A percentile compares a stretch with the other conserved stretches of the same genome.
Conservation (phyloP, 2,329 filamentous ascomycete species). For the Peltaster fructicola region DNA sequence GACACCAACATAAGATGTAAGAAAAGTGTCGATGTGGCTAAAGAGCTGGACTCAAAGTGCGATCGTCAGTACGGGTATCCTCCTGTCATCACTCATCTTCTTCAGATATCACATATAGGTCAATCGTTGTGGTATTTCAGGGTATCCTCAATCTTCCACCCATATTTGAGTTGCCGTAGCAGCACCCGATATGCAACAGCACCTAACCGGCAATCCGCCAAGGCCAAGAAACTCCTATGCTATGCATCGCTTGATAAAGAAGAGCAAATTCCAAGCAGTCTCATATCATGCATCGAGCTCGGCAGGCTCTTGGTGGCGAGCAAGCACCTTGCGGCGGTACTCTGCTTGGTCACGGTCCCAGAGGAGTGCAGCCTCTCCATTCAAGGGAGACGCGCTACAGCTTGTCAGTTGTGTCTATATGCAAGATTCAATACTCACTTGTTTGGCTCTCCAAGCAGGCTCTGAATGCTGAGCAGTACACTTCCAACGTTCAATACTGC, state of each 20-base stretch:
- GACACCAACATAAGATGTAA: too few species aligned
- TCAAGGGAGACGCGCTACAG: conserved; percentile 70
- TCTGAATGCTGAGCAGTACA: conserved; percentile 83
- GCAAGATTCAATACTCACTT: conserved; percentile 48
- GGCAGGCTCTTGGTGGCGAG: conserved; percentile 40
- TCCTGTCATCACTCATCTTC: too few species aligned
- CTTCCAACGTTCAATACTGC: conserved; percentile 94
- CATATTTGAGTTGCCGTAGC: too few species aligned
- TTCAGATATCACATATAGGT: too few species aligned
- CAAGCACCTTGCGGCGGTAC: conserved; percentile 61
- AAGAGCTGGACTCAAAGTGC: too few species aligned
- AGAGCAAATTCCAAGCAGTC: conserved; percentile 1
- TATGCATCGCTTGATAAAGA: background rate
- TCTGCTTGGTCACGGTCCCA: conserved; percentile 81
- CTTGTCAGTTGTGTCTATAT: conserved; percentile 4
- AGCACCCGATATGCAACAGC: too few species aligned
- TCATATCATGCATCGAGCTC: conserved; percentile 25
- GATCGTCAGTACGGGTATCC: too few species aligned
- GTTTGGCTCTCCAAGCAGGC: conserved; percentile 88
- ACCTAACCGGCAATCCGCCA: too few species aligned
- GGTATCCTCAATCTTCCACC: too few species aligned
- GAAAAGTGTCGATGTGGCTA: too few species aligned
- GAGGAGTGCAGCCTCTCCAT: conserved; percentile 86
- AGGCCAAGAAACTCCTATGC: too few species aligned
- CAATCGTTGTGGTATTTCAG: too few species aligned